Evolutionary conservation across 228 moss, liverwort and hornwort species (phyloP), one percentile per base, ranked within the genome.

Genomic region (Sphagnum magellanicum): DNA sequence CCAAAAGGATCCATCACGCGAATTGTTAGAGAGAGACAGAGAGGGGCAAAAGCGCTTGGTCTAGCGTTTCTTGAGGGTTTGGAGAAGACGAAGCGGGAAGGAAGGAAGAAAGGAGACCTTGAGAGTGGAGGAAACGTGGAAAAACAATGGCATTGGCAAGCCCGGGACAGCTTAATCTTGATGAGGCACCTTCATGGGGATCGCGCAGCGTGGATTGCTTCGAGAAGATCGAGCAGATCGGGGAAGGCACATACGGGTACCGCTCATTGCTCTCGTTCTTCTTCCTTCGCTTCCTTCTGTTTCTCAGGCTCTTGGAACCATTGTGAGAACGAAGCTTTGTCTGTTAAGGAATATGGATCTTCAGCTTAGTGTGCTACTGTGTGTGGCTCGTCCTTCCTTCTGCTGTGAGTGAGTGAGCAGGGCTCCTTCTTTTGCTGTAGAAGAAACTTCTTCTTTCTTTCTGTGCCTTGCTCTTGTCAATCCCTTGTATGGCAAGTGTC

Each of bases 211-310:
- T 92, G 50, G 92, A 92, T 57, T 85, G 85, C 64, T 92, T 90
- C 51, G 88, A 90, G 81, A 92, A 90, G 75, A 86, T 92, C 48
- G 90, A 92, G 76, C 90, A 92, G 78, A 92, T 92, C 72, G 92
- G 92, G 53, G 90, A 92, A 78, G 92, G 92, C 46, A 90, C 90
- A 58, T 92, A 92, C 60, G 92, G 92, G 88, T 82, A 73, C 47
- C 65, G 9, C 6, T 6, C 47, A 5, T 9, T 60, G 0, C 9
- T 49, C 32, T 48, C 10, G 63, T 48, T 13, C 65, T 4, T 16
- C 12, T 49, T 62, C 10, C 16, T 62, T 6, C 3, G 32, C n/a
- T n/a, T 2, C 2, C 32, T 32, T 2, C 32, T 32, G 32, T 32
- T 32, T 32, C 32, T 32, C 32, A 32, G 32, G 32, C 32, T 32